Percentiles rank a stretch among this genome's conserved stretches.
Evolutionary conservation across 1,284 basidiomycete species (phyloP).

Genomic region (Psilocybe mexicana): DNA sequence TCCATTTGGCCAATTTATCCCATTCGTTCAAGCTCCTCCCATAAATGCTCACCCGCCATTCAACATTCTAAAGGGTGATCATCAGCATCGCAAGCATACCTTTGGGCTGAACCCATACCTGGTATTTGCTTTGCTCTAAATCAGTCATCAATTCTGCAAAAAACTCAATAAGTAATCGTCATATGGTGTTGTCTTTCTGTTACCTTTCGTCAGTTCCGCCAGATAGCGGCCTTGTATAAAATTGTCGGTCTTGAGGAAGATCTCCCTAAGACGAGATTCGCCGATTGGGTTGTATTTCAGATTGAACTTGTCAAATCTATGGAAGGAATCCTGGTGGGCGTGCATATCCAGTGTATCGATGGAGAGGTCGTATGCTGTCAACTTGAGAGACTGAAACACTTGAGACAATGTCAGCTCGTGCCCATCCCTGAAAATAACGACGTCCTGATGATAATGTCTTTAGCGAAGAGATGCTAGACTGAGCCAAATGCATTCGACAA

Average conservation of each 20-base stretch:
- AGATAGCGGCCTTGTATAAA: constrained; percentile 90
- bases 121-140: constrained; percentile 98
- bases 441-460: constrained; percentile 60
- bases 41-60: constrained; percentile 97
- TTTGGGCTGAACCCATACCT: constrained; percentile 47
- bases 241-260: constrained; percentile 99
- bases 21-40: constrained; percentile 83
- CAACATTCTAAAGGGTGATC: constrained; percentile 66
- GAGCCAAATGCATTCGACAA: constrained; percentile 20
- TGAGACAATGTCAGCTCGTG: constrained; percentile 87
- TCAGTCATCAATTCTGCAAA: constrained; percentile 90
- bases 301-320: constrained; percentile 97
- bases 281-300: constrained; percentile 94
- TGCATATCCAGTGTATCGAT: constrained; percentile 99
- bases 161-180: constrained; percentile 4
- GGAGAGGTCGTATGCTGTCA: constrained; percentile 97
- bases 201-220: constrained; percentile 92
- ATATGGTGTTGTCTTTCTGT: constrained; percentile 12
- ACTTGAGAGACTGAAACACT: constrained; percentile 93
- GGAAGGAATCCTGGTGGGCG: constrained; percentile 96
- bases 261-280: constrained; percentile 93
- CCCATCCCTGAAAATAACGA: constrained; percentile 95
- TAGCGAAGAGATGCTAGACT: not conserved
- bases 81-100: not conserved
- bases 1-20: constrained; percentile 99